Conservation (phyloP, 2,329 filamentous ascomycete genomes). For the Karstenula rhodostoma region DNA sequence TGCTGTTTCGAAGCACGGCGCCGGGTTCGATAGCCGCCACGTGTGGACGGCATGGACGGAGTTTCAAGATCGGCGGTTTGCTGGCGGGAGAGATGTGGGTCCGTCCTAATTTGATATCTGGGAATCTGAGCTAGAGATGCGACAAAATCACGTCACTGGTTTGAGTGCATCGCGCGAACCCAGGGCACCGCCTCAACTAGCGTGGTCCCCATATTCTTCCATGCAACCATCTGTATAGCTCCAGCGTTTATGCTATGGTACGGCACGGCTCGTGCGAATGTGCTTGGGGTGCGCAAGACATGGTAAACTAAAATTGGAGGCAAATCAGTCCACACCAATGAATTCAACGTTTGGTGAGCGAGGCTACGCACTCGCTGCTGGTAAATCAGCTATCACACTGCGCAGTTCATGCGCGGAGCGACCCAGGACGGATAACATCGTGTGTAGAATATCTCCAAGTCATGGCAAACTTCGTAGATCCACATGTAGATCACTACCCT, state of each 20-base stretch:
- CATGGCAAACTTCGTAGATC: neutral
- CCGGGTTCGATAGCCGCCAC: neutral
- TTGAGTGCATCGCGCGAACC: constrained; percentile 1
- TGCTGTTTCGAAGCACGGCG: neutral
- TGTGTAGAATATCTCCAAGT: neutral
- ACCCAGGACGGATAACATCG: neutral
- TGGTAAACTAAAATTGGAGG: neutral
- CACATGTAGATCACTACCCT: neutral
- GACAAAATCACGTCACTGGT: neutral
- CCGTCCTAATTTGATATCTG: neutral
- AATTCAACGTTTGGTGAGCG: neutral
- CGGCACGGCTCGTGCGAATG: neutral
- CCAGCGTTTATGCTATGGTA: neutral
- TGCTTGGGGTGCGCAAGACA: neutral
- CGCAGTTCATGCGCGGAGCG: neutral
- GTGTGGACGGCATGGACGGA: neutral
- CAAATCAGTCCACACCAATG: neutral
- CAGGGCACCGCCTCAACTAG: constrained; percentile 7
- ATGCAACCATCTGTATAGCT: neutral
- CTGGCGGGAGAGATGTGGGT: neutral
- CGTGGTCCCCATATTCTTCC: neutral
- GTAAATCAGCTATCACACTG: neutral
- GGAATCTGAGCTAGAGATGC: neutral
- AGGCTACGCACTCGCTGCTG: neutral
- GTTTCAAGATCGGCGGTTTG: neutral